Evolutionary conservation across 2,329 filamentous ascomycete genomes (phyloP), one percentile per base, ranked within the genome.

Genomic region (Cordyceps cicadae): DNA sequence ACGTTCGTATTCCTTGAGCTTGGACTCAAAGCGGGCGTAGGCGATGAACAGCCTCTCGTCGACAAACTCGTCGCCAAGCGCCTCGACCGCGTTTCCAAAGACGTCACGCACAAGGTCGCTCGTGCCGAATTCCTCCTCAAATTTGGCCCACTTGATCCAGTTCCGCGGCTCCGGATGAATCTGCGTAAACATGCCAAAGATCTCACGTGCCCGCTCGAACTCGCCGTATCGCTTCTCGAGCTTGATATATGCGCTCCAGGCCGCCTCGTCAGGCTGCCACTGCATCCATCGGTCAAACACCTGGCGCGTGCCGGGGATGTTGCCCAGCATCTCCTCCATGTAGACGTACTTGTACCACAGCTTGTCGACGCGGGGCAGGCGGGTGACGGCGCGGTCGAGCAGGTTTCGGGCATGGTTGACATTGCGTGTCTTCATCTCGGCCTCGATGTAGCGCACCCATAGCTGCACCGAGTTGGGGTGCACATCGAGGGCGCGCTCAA

Each of bases 321-420:
- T 97, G 7, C 92, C 92, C 59, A 99, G 82, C 76, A 93, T 97
- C 81, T 99, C 94, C 77, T 97, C 93, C 88, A 96, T 95, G 73
- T 96, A 96, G 29, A 96, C 91, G 79, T 97, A 99, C 74, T 97
- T 97, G 79, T 96, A 99, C 94, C 94, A 99, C 39, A 99, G 78
- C 80, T 97, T 97, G 72, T 97, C 92, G 46, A 97, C 85, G 61
- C 94, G 82, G 5, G 94, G 94, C 45, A 97, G 79, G 60, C 95
- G 90, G 0, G 92, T 92, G 58, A 97, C 90, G n/a, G 94, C 92
- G 60, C 94, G 87, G 72, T 99, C 94, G 57, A 99, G 84, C 56
- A 99, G 76, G 72, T 99, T 99, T 62, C 94, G 82, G 39, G 94
- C 92, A 81, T 97, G 93, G 72, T 96, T 96, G 79, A 99, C 97